phyloP scores from a whole-genome alignment of 129 eudicot genomes.

The Solidago caesia region DNA sequence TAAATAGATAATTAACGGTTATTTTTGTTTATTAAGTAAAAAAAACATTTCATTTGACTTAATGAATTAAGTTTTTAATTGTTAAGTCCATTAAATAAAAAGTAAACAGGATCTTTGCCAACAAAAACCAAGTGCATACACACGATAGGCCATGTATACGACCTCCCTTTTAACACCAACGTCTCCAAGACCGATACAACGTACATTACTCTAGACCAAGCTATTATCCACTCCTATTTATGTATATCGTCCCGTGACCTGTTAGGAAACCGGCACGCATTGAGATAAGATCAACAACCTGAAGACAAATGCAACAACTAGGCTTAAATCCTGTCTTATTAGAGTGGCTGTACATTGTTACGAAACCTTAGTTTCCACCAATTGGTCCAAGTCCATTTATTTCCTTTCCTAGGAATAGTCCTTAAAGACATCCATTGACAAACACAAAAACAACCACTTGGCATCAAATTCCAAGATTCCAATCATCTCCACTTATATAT shows the following conservation, averaged over 20 bases:
- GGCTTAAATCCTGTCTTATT: constrained; percentile 23
- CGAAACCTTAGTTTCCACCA: constrained; percentile 17
- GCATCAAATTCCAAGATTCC: constrained; percentile 21
- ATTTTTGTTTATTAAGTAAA: no score
- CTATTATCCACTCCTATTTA: neutral
- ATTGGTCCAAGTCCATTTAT: constrained; percentile 33
- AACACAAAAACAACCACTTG: constrained; percentile 2
- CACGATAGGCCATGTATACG: no score
- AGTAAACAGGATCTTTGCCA: no score
- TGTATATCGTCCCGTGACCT: neutral
- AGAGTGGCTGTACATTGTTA: neutral
- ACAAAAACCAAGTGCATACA: no score
- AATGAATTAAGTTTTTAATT: no score
- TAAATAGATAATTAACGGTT: no score
- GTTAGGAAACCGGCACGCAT: constrained; percentile 5
- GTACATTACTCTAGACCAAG: no score
- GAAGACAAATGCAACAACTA: constrained; percentile 20
- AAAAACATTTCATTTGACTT: no score
- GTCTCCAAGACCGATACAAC: no score
- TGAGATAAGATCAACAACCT: constrained; percentile 7
- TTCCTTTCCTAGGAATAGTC: constrained; percentile 15
- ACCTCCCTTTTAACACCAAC: no score
- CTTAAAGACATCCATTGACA: neutral
- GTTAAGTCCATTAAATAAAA: no score
- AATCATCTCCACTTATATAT: constrained; percentile 2